These are phyloP conservation scores for Nicotiana benthamiana DNA, from an alignment of 257 asterid genomes.

Conservation along the genomic window DNA sequence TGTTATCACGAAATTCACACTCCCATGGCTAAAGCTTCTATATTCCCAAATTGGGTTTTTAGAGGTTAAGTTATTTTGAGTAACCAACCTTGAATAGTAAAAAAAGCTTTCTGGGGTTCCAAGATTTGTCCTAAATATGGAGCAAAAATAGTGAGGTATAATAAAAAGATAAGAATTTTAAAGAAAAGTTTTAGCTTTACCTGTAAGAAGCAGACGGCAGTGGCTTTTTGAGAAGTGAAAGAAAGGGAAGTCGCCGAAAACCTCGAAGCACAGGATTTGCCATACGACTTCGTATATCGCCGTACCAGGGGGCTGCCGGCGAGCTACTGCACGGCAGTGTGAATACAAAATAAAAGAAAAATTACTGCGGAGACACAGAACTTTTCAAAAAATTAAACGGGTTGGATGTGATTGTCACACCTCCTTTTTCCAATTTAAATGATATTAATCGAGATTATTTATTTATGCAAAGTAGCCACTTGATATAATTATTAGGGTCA, in stretches of 20 bases:
- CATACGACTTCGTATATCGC: background rate
- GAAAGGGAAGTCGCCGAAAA: background rate
- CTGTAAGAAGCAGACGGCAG: background rate
- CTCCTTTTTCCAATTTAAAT: no score
- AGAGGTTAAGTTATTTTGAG: conserved; percentile 11
- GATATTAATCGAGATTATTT: no score
- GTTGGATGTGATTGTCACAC: no score
- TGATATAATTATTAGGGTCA: no score
- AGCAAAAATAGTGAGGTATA: background rate
- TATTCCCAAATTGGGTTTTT: conserved; percentile 15
- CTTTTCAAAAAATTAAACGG: no score
- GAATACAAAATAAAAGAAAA: background rate
- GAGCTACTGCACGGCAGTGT: background rate
- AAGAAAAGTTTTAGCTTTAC: background rate
- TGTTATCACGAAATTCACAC: conserved; percentile 62
- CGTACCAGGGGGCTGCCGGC: background rate
- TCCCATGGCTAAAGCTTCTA: conserved; percentile 53
- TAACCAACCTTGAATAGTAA: conserved; percentile 13
- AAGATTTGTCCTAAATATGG: conserved; percentile 23
- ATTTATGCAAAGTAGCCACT: no score
- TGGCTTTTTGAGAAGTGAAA: background rate
- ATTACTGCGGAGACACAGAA: background rate
- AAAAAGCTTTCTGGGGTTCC: conserved; percentile 17
- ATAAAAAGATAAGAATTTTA: background rate
- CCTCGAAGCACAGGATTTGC: background rate